phyloP scores from a whole-genome alignment of 805 yeast genomes.

The Saccharomycopsis guyanensis region DNA sequence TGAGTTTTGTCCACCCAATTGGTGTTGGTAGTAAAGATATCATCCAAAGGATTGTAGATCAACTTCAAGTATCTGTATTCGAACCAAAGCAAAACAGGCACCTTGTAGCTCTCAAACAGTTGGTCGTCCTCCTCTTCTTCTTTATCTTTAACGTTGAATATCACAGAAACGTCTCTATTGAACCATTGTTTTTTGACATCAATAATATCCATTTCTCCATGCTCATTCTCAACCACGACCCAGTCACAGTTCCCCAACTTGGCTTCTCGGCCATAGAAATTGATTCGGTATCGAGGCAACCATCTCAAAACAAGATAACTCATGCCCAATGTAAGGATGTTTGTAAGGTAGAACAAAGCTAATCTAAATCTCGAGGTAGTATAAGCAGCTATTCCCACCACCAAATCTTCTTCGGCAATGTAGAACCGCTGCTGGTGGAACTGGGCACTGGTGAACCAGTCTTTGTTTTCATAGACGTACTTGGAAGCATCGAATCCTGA shows the following conservation, averaged over 20 bases:
- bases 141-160: slow-evolving; percentile 36
- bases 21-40: slow-evolving; percentile 71
- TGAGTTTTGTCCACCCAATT: slow-evolving; percentile 72
- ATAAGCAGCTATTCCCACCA: slow-evolving; percentile 92
- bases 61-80: slow-evolving; percentile 79
- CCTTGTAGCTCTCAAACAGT: slow-evolving; percentile 22
- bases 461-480: slow-evolving; percentile 24
- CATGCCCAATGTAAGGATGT: slow-evolving; percentile 59
- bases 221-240: slow-evolving; percentile 91
- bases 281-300: slow-evolving; percentile 73
- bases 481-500: background rate
- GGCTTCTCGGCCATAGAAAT: slow-evolving; percentile 52
- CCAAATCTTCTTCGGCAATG: slow-evolving; percentile 91
- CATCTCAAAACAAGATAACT: slow-evolving; percentile 72
- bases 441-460: slow-evolving; percentile 36
- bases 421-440: slow-evolving; percentile 71
- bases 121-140: slow-evolving; percentile 25
- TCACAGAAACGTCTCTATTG: slow-evolving; percentile 63
- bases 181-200: slow-evolving; percentile 53
- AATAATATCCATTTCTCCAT: slow-evolving; percentile 70
- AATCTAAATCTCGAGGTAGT: slow-evolving; percentile 41
- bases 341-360: slow-evolving; percentile 43
- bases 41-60: slow-evolving; percentile 81
- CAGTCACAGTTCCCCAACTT: slow-evolving; percentile 83
- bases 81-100: slow-evolving; percentile 65